phyloP scores from a whole-genome alignment of 345 rosid genomes.

The Anastatica hierochuntica region DNA sequence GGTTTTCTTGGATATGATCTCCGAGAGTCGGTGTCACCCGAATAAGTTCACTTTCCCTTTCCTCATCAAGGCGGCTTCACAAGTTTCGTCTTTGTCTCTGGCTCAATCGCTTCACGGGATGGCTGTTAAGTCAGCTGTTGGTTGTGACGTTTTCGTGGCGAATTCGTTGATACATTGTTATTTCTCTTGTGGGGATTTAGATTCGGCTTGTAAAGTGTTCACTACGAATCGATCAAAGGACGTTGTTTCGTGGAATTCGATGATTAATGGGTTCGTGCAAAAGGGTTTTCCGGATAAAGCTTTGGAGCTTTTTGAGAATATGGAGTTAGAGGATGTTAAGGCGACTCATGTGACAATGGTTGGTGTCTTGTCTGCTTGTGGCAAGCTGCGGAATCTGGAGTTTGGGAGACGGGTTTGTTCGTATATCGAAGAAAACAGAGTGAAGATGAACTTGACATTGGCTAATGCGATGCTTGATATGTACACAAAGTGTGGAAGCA shows the following conservation, averaged over 20 bases:
- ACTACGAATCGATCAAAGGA: constrained; percentile 38
- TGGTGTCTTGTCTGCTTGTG: constrained; percentile 52
- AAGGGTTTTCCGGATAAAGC: constrained; percentile 50
- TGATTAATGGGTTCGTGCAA: constrained; percentile 54
- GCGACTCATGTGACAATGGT: constrained; percentile 62
- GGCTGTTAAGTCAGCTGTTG: constrained; percentile 41
- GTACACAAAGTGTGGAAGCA: constrained; percentile 57
- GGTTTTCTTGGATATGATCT: constrained; percentile 40
- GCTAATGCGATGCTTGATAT: constrained; percentile 66
- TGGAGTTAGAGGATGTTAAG: constrained; percentile 45
- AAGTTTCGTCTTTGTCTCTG: constrained; percentile 19
- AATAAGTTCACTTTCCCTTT: constrained; percentile 64
- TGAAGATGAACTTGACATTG: constrained; percentile 40
- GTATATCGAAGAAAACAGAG: constrained; percentile 35
- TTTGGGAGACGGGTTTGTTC: constrained; percentile 46
- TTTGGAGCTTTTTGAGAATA: constrained; percentile 37
- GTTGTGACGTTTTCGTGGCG: constrained; percentile 34
- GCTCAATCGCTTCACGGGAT: constrained; percentile 57
- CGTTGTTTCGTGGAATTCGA: constrained; percentile 72
- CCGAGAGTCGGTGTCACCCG: constrained; percentile 33
- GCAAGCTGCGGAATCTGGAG: constrained; percentile 44
- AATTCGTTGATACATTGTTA: constrained; percentile 63
- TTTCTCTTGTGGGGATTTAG: constrained; percentile 44
- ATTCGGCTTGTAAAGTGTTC: constrained; percentile 47
- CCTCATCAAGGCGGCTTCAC: constrained; percentile 50